Evolutionary conservation across 768 basidiomycete species (phyloP), one percentile per base, ranked within the genome.

Genomic region (Pleurotus salmoneostramineus): DNA sequence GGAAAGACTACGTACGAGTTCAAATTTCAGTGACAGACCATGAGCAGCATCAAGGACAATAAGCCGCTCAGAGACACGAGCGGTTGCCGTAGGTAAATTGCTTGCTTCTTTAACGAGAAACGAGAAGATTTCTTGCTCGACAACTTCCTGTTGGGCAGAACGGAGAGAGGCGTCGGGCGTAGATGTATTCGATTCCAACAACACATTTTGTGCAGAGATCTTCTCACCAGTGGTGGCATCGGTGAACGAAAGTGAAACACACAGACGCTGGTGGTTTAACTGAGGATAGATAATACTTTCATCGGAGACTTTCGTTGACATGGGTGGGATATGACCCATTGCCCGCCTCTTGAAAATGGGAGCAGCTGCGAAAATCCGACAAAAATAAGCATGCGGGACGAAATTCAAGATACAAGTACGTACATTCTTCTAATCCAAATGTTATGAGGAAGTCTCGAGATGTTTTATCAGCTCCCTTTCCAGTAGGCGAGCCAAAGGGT

Each of bases 371-470:
- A 43, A 43, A 27, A 27, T 27, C 21, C 21, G 21, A 33, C n/a
- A 50, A 21, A 46, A 56, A 8, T 32, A 17, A 47, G 8, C 6
- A 36, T 27, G 59, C 40, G 50, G 43, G 58, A 44, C 36, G 12
- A 15, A 14, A n/a, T 61, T 52, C 31, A 56, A 50, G 15, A 47
- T 12, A 1, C 48, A 44, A 37, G 3, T 11, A 78, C 88, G 34
- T 57, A 93, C 92, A 89, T 74, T 90, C 87, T 72, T 92, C 91
- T 8, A 94, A 71, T 10, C 91, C 90, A 64, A 85, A 93, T 3
- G 89, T 85, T 56, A 94, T 77, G 47, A 91, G 69, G 64, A 93
- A 91, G 64, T 94, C 92, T 62, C 86, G 91, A 0, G 88, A 83
- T 3, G 91, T 88, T 71, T 83, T 86, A 65, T 93, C 91, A 6